Conservation (phyloP, 441 rosid species). For the Pelargonium australe region DNA sequence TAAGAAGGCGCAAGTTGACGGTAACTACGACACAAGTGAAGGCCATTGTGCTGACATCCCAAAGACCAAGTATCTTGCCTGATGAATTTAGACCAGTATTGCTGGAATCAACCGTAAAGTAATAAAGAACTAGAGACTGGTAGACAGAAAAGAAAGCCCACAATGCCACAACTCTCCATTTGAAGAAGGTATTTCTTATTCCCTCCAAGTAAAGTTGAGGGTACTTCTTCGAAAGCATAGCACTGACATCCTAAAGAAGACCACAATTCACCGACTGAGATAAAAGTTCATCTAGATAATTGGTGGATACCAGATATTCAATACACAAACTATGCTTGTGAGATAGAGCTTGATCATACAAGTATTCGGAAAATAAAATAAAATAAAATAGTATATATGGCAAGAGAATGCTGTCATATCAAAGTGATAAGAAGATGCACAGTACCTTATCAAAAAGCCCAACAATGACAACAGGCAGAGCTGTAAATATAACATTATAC, state of each 20-base stretch:
- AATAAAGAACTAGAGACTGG: conserved; percentile 78
- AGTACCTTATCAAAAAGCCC: conserved; percentile 98
- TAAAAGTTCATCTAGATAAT: conserved; percentile 8
- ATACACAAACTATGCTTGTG: neutral
- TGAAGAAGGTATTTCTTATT: conserved; percentile 74
- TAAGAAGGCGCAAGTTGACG: conserved; percentile 87
- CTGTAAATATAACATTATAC: conserved; percentile 86
- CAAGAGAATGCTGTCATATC: neutral
- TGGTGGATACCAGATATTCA: conserved; percentile 1
- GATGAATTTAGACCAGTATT: conserved; percentile 57
- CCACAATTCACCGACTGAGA: neutral
- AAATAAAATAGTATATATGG: neutral
- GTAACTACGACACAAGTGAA: conserved; percentile 94
- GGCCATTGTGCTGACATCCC: conserved; percentile 98
- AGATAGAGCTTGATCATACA: neutral
- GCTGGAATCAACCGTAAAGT: conserved; percentile 61
- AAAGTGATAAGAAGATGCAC: conserved; percentile 8
- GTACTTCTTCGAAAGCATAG: conserved; percentile 88
- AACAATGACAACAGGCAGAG: conserved; percentile 86
- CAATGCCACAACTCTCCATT: conserved; percentile 77
- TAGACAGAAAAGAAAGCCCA: conserved; percentile 92
- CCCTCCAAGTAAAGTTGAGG: conserved; percentile 93
- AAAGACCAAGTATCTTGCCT: conserved; percentile 80
- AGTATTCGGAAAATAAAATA: neutral
- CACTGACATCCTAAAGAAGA: conserved; percentile 76